Evolutionary conservation across 176 grass and related monocot genomes (phyloP).

Genomic region (Thinopyrum elongatum): DNA sequence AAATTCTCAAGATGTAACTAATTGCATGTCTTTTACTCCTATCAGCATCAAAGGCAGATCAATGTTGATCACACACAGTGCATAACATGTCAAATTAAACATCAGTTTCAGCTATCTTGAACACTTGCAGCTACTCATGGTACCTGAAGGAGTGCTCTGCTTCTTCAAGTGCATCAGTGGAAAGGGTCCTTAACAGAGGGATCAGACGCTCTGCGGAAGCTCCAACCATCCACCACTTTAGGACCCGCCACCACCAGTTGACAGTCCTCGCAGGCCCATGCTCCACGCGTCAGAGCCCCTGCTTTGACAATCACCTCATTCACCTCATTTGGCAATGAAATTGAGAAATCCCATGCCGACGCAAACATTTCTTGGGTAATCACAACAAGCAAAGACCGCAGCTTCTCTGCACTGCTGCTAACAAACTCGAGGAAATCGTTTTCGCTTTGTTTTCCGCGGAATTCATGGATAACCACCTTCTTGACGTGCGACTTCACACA

Average conservation of each 20-base stretch:
- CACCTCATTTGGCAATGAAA: not conserved
- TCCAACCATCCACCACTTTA: not conserved
- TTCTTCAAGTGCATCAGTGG: not conserved
- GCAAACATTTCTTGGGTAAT: not conserved
- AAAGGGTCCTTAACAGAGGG: constrained; percentile 20
- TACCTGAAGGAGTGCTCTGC: not conserved
- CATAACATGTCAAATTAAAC: not conserved
- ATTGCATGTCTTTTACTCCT: not conserved
- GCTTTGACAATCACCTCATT: not conserved
- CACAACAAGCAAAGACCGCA: not conserved
- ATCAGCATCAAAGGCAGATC: not conserved
- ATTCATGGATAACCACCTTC: not conserved
- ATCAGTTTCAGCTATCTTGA: not conserved
- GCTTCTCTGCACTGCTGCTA: not conserved
- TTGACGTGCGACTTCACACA: not conserved
- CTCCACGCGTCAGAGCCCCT: not conserved
- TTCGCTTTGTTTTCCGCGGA: not conserved
- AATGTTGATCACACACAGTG: not conserved
- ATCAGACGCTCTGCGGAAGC: constrained; percentile 3
- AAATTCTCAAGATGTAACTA: not conserved
- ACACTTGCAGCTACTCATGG: not conserved
- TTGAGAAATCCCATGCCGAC: not conserved
- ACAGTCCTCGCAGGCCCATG: not conserved
- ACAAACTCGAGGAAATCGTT: constrained; percentile 4
- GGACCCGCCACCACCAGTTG: not conserved